These are phyloP conservation scores for Phanerochaete sordida DNA, from an alignment of 768 basidiomycete species.

Conservation along the genomic window DNA sequence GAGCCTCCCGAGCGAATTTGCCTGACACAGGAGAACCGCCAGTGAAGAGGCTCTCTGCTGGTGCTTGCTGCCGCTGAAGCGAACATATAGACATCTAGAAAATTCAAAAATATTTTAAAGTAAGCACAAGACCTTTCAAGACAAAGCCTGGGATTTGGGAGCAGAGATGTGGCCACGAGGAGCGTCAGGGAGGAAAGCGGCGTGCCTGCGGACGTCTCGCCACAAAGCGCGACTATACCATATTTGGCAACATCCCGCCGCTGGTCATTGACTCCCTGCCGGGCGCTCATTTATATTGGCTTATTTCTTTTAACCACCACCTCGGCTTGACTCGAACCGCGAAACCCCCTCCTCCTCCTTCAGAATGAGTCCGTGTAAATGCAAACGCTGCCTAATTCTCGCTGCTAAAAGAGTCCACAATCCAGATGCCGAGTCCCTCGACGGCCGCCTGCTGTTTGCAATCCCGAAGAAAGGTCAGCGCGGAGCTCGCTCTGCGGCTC, in stretches of 20 bases:
- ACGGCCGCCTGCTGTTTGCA: conserved; percentile 87
- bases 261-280: not conserved
- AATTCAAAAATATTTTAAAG: too few relatives aligned
- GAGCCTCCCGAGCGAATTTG: too few relatives aligned
- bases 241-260: not conserved
- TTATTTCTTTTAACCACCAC: not conserved
- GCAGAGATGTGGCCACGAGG: too few relatives aligned
- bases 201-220: too few relatives aligned
- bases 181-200: too few relatives aligned
- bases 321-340: not conserved
- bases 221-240: not conserved
- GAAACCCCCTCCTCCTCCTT: not conserved
- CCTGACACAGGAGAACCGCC: too few relatives aligned
- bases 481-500: not conserved
- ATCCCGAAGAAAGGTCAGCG: conserved; percentile 95
- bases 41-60: too few relatives aligned
- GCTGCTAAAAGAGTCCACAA: not conserved
- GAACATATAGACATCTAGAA: too few relatives aligned
- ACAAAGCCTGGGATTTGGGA: too few relatives aligned
- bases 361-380: conserved; percentile 7
- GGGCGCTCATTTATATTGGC: not conserved
- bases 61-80: too few relatives aligned
- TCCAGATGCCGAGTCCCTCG: conserved; percentile 70
- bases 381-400: not conserved
- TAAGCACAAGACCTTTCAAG: too few relatives aligned